These are phyloP conservation scores for Nakazawaea populi DNA, from an alignment of 805 yeast species.

Conservation along the genomic window DNA sequence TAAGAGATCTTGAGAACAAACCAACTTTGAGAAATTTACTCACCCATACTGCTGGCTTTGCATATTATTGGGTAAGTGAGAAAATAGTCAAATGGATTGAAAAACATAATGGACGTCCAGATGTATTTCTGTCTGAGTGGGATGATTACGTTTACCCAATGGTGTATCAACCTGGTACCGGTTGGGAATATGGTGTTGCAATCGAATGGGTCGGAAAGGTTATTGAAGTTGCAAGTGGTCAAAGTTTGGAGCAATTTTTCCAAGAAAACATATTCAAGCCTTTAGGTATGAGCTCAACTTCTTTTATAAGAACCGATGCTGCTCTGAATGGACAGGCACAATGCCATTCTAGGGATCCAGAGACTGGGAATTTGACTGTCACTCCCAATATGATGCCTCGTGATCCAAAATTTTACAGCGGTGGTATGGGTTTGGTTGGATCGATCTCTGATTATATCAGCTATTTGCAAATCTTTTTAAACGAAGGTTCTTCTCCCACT, in stretches of 20 bases:
- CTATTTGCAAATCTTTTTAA: constrained; percentile 32
- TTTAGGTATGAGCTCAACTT: constrained; percentile 20
- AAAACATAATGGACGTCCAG: constrained; percentile 12
- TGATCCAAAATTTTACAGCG: constrained; percentile 25
- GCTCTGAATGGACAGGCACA: constrained; percentile 16
- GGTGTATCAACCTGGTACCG: constrained; percentile 30
- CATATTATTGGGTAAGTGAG: constrained; percentile 26
- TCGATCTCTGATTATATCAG: constrained; percentile 33
- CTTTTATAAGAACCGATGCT: constrained; percentile 19
- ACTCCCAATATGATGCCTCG: constrained; percentile 14
- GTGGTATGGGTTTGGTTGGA: constrained; percentile 38
- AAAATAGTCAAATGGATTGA: constrained; percentile 12
- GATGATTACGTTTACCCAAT: constrained; percentile 21
- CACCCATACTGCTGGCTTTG: constrained; percentile 33
- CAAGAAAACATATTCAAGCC: constrained; percentile 24
- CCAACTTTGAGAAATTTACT: constrained; percentile 29
- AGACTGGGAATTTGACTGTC: constrained; percentile 14
- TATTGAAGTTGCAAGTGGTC: constrained; percentile 24
- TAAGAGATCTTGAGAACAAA: constrained; percentile 18
- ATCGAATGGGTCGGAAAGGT: constrained; percentile 33
- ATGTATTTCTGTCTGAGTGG: constrained; percentile 14
- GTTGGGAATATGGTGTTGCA: constrained; percentile 28
- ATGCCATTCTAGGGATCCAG: constrained; percentile 16
- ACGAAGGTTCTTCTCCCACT: constrained; percentile 31
- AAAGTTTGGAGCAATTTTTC: constrained; percentile 23